phyloP scores from a whole-genome alignment of 202 grass and related monocot genomes.

The Tripidium arundinaceum region DNA sequence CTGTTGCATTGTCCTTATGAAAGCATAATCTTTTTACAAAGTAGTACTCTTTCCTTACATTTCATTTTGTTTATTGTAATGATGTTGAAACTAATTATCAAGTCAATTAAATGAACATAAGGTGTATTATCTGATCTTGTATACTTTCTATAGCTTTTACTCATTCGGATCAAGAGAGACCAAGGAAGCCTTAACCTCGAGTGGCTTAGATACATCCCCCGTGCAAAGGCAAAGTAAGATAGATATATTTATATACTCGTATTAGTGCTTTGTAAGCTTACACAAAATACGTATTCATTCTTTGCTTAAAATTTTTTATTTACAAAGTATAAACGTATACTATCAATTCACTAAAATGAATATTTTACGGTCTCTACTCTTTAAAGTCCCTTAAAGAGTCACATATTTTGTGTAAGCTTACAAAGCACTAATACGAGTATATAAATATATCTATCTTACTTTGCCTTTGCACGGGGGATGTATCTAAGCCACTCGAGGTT shows the following conservation, averaged over 20 bases:
- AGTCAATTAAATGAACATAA: neutral
- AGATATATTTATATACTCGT: neutral
- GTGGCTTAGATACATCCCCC: neutral
- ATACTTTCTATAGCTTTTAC: neutral
- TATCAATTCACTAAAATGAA: neutral
- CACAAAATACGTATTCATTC: neutral
- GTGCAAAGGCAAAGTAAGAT: slow-evolving; percentile 5
- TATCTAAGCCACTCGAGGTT: neutral
- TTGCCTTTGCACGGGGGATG: neutral
- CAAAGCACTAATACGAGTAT: neutral
- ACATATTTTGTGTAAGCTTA: neutral
- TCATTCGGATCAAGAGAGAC: slow-evolving; percentile 18
- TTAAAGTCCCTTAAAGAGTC: neutral
- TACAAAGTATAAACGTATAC: neutral
- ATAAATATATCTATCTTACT: neutral
- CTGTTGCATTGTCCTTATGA: neutral
- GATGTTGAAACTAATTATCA: neutral
- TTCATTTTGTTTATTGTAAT: neutral
- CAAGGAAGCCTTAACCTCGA: neutral
- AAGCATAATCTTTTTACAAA: neutral
- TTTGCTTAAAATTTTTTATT: neutral
- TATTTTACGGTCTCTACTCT: neutral
- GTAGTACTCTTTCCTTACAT: neutral
- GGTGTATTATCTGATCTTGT: no score
- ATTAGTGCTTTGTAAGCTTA: neutral